phyloP scores from a whole-genome alignment of 2,329 filamentous ascomycete genomes.

The Microcyclosporella mali region DNA sequence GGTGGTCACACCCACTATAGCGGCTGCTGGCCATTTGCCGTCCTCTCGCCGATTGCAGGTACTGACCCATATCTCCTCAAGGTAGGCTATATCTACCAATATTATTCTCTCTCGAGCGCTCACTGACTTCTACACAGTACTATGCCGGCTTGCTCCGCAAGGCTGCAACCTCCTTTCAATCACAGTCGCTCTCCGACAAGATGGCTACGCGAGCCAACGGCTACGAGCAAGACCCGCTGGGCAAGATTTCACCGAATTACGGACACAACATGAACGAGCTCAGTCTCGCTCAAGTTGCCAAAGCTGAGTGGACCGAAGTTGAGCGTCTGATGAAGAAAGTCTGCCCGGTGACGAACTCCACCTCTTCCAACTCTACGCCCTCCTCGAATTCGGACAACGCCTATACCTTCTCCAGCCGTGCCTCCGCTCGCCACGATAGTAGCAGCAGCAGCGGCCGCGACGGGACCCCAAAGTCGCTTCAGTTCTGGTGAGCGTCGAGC shows the following conservation, averaged over 20 bases:
- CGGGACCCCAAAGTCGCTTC: not conserved
- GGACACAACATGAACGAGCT: slow-evolving; percentile 10
- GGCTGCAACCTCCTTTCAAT: slow-evolving; percentile 8
- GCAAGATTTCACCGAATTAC: slow-evolving; percentile 26
- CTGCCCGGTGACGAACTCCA: not conserved
- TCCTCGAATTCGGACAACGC: too few relatives aligned
- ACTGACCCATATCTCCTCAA: slow-evolving; percentile 21
- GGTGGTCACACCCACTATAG: slow-evolving; percentile 18
- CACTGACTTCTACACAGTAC: slow-evolving; percentile 22
- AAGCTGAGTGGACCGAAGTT: slow-evolving; percentile 23
- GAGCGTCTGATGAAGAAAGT: slow-evolving; percentile 18
- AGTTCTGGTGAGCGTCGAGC: too few relatives aligned
- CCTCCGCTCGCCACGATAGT: not conserved
- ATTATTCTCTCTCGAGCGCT: not conserved
- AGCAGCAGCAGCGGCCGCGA: not conserved
- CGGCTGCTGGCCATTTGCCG: slow-evolving; percentile 28
- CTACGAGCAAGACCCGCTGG: slow-evolving; percentile 20
- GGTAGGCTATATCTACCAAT: slow-evolving; percentile 9
- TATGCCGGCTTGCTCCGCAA: slow-evolving; percentile 24
- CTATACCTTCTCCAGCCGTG: not conserved
- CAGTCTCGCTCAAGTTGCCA: slow-evolving; percentile 21
- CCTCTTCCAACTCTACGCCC: too few relatives aligned
- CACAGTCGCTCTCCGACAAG: slow-evolving; percentile 12
- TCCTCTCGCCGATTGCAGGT: slow-evolving; percentile 20
- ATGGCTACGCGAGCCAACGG: slow-evolving; percentile 13